Evolutionary conservation across 805 yeast species (phyloP), one percentile per base, ranked within the genome.

Genomic region (Starmerella tilneyi): DNA sequence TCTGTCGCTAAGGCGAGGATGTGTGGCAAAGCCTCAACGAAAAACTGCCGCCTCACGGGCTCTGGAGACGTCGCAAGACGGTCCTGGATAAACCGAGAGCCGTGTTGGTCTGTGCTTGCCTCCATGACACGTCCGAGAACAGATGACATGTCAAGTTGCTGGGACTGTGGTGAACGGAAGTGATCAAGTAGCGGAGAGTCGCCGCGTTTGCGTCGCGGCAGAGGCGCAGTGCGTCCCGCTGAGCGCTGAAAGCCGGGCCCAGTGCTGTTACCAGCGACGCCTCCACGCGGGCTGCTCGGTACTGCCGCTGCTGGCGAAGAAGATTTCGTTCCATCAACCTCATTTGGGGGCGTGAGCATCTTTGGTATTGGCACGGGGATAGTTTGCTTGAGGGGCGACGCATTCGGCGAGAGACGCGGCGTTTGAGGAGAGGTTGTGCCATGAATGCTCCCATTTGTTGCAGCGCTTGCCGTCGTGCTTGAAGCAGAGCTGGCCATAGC

Each of bases 61-160:
- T 67, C 67, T 8, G 72, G 52, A 0, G 94, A 79, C 7, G 62
- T 63, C 12, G 78, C 81, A 38, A 89, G 68, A 57, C 82, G 81
- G 56, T 88, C 94, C 65, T 92, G 99, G 52, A 92, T 89, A 58
- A 89, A 92, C 52, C 99, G 72, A 4, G 97, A 88, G 3, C 99
- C 99, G 61, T 86, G 94, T 65, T 92, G 99, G 65, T 92, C 98
- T 54, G 84, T 84, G 41, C 94, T 77, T 56, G 92, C 89, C 63
- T 89, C 97, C 48, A 82, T 71, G 5, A 92, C 92, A 60, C 81
- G 86, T 7, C 94, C 95, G 54, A 77, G 75, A 4, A 36, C 40
- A 4, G 30, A 24, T 28, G 89, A 78, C 58, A 84, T 94, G 48
- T 72, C 75, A 54, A 92, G 68, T 24, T 70, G 70, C 59, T 76